A percentile compares a stretch with the other conserved stretches of the same genome.
Conservation (phyloP, 176 grass and related monocot species). For the Neostapfia colusana region DNA sequence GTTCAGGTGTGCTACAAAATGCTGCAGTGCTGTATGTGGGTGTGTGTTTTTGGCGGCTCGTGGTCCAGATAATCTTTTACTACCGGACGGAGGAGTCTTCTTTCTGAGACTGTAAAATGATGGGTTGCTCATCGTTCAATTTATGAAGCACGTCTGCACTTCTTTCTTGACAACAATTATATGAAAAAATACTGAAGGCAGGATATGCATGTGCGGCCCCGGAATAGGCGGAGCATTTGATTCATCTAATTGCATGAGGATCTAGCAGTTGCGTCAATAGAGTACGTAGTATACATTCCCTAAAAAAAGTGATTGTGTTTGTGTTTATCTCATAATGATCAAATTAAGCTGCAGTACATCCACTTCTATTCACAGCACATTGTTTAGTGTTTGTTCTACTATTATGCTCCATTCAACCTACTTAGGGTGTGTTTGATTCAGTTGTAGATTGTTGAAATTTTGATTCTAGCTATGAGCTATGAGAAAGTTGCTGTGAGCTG, state of each 20-base stretch:
- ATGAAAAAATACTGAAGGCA: neutral
- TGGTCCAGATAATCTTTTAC: neutral
- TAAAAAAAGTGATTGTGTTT: neutral
- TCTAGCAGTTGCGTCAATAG: neutral
- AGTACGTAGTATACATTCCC: neutral
- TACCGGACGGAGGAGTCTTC: neutral
- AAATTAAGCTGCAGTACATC: neutral
- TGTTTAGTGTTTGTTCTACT: neutral
- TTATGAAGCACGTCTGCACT: neutral
- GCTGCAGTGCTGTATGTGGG: neutral
- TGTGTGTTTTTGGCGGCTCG: neutral
- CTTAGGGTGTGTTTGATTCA: no score
- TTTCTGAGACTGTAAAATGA: neutral
- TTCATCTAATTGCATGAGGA: neutral
- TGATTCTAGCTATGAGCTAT: no score
- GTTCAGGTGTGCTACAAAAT: constrained; percentile 4
- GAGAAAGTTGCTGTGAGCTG: no score
- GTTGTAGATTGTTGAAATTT: no score
- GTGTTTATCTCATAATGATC: neutral
- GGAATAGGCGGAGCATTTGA: neutral
- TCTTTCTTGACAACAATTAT: neutral
- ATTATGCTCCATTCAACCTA: neutral
- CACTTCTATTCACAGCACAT: neutral
- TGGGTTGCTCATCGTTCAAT: neutral
- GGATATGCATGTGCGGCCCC: neutral